A percentile compares a stretch with the other conserved stretches of the same genome.
phyloP scores from a whole-genome alignment of 2,329 filamentous ascomycete genomes.

The Fusarium musae region DNA sequence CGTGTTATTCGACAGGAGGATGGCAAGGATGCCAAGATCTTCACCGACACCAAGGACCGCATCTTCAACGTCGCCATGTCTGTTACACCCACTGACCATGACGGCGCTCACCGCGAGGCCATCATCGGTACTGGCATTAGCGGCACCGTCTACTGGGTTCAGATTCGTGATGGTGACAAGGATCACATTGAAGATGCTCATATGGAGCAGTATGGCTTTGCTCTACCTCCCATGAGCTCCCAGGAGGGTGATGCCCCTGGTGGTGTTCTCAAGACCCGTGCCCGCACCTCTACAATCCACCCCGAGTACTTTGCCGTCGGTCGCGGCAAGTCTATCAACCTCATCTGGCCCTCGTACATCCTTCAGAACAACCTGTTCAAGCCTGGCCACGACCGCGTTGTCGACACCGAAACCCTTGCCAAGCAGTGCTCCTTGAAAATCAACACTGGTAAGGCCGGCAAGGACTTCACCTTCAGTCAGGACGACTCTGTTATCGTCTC shows the following conservation, averaged over 20 bases:
- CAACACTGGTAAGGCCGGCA: slow-evolving; percentile 96
- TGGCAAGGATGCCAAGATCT: slow-evolving; percentile 90
- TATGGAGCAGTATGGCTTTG: slow-evolving; percentile 86
- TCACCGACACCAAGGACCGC: slow-evolving; percentile 89
- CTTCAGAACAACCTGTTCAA: slow-evolving; percentile 72
- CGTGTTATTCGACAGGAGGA: slow-evolving; percentile 95
- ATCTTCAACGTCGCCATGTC: slow-evolving; percentile 95
- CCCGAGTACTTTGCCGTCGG: slow-evolving; percentile 96
- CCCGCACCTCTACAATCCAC: slow-evolving; percentile 87
- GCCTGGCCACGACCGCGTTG: slow-evolving; percentile 71
- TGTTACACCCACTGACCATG: slow-evolving; percentile 68
- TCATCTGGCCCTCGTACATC: slow-evolving; percentile 77
- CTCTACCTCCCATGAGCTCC: slow-evolving; percentile 85
- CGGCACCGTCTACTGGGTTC: slow-evolving; percentile 95
- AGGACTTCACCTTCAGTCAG: slow-evolving; percentile 97
- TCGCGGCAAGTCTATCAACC: slow-evolving; percentile 94
- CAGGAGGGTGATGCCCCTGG: slow-evolving; percentile 92
- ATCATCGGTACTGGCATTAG: slow-evolving; percentile 94
- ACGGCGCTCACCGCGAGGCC: slow-evolving; percentile 74
- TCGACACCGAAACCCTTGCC: slow-evolving; percentile 89
- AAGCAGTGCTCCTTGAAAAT: slow-evolving; percentile 91
- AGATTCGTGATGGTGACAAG: slow-evolving; percentile 79
- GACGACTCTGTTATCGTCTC: slow-evolving; percentile 95
- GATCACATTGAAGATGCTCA: slow-evolving; percentile 83
- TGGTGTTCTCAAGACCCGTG: slow-evolving; percentile 93